Percentiles rank a stretch among this genome's conserved stretches.
These are phyloP conservation scores for Linnemannia hyalina DNA, from an alignment of 192 early-diverging fungal species.

Conservation along the genomic window DNA sequence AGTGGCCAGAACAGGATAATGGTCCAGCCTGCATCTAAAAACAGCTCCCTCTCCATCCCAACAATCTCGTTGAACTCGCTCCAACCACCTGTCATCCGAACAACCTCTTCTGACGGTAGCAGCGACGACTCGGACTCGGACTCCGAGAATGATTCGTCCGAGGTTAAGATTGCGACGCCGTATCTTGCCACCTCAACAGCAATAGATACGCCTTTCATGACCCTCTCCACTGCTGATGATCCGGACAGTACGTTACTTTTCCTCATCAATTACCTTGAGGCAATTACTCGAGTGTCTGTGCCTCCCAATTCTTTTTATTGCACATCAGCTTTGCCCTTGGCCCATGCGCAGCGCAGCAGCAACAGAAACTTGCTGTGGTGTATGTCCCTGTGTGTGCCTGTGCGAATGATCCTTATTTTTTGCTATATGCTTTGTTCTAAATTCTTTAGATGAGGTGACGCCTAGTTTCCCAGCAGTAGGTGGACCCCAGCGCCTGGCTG, in stretches of 20 bases:
- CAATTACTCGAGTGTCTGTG: neutral
- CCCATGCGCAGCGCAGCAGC: conserved; percentile 22
- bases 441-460: conserved; percentile 19
- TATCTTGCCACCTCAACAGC: conserved; percentile 1
- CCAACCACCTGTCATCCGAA: conserved; percentile 19
- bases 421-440: no score
- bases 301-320: neutral
- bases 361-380: neutral
- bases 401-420: neutral
- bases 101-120: neutral
- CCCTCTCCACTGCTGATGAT: conserved; percentile 39
- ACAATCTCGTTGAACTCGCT: conserved; percentile 20
- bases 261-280: neutral
- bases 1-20: conserved; percentile 30
- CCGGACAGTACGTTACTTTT: conserved; percentile 30
- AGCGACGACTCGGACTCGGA: conserved; percentile 19
- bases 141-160: conserved; percentile 31
- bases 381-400: neutral
- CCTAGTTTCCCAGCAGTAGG: conserved; percentile 51
- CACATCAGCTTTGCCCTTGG: neutral
- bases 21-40: conserved; percentile 11
- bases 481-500: conserved; percentile 51
- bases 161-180: conserved; percentile 10
- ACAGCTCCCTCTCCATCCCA: conserved; percentile 23
- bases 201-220: conserved; percentile 27